Conservation (phyloP, 1,139 yeast genomes). For the Lodderomyces metapsilosis region DNA sequence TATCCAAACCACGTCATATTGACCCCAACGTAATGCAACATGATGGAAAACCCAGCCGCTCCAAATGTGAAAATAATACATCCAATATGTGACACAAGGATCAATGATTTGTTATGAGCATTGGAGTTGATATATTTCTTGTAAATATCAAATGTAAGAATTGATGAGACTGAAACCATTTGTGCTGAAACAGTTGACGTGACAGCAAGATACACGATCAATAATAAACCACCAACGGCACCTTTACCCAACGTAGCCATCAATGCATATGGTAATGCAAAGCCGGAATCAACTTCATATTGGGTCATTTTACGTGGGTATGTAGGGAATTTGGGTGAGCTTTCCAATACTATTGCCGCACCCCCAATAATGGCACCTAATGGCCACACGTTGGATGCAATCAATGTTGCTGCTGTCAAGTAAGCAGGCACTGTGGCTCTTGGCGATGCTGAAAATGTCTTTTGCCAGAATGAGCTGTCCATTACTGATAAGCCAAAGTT, state of each 20-base stretch:
- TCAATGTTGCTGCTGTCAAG: conserved; percentile 30
- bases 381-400: conserved; percentile 34
- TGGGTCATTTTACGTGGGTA: conserved; percentile 27
- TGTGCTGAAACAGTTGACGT: conserved; percentile 34
- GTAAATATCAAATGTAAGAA: conserved; percentile 30
- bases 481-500: conserved; percentile 31
- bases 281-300: conserved; percentile 27
- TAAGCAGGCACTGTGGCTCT: conserved; percentile 39
- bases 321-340: conserved; percentile 25
- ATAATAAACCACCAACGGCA: conserved; percentile 28
- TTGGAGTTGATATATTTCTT: conserved; percentile 26
- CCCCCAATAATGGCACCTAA: conserved; percentile 30
- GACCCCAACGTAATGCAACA: conserved; percentile 32
- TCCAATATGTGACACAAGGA: conserved; percentile 27
- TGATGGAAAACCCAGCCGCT: conserved; percentile 28
- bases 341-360: conserved; percentile 26
- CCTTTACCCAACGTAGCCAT: conserved; percentile 28
- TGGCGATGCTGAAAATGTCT: conserved; percentile 32
- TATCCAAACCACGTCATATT: conserved; percentile 37
- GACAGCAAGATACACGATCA: conserved; percentile 29
- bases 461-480: conserved; percentile 36
- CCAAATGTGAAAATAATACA: conserved; percentile 30
- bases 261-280: conserved; percentile 26
- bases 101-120: conserved; percentile 26
- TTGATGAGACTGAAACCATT: conserved; percentile 31